Conservation (phyloP, 2,329 filamentous ascomycete species). For the Fulvia fulva region DNA sequence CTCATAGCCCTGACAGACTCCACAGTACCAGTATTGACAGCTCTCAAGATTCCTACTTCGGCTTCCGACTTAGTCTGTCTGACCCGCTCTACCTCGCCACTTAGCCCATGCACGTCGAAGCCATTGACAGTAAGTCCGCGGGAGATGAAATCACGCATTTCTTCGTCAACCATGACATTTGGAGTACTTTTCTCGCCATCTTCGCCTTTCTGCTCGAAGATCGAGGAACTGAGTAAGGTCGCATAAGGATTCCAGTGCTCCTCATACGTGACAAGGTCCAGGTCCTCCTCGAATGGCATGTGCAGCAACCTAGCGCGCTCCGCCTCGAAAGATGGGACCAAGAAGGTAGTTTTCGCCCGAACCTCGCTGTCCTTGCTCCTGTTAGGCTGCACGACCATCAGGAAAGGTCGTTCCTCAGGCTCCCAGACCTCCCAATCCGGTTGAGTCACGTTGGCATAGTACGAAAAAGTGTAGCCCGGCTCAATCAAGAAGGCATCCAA, state of each 20-base stretch:
- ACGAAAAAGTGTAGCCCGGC: conserved; percentile 62
- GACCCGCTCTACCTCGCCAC: conserved; percentile 54
- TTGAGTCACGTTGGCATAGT: conserved; percentile 46
- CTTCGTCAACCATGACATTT: conserved; percentile 60
- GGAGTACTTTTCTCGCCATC: conserved; percentile 28
- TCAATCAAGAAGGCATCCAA: conserved; percentile 60
- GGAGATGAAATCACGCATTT: conserved; percentile 61
- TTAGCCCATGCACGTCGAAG: conserved; percentile 55
- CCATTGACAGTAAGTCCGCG: conserved; percentile 52
- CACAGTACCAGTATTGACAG: conserved; percentile 62
- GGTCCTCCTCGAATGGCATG: conserved; percentile 51
- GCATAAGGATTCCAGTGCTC: conserved; percentile 63
- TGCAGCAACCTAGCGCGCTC: conserved; percentile 55
- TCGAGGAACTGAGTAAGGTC: conserved; percentile 41
- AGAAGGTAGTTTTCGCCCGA: conserved; percentile 54
- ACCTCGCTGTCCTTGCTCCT: conserved; percentile 37
- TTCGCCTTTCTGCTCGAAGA: conserved; percentile 2
- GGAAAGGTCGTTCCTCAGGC: conserved; percentile 60
- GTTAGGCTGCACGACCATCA: conserved; percentile 56
- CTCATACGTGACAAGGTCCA: conserved; percentile 58
- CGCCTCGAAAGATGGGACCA: conserved; percentile 59
- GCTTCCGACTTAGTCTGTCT: conserved; percentile 55
- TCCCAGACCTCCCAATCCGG: conserved; percentile 61
- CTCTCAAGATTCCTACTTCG: conserved; percentile 56
- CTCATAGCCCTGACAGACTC: conserved; percentile 58